Base-by-base conservation (phyloP, 2,329 filamentous ascomycete genomes). In the Ophiostoma sp. region DNA sequence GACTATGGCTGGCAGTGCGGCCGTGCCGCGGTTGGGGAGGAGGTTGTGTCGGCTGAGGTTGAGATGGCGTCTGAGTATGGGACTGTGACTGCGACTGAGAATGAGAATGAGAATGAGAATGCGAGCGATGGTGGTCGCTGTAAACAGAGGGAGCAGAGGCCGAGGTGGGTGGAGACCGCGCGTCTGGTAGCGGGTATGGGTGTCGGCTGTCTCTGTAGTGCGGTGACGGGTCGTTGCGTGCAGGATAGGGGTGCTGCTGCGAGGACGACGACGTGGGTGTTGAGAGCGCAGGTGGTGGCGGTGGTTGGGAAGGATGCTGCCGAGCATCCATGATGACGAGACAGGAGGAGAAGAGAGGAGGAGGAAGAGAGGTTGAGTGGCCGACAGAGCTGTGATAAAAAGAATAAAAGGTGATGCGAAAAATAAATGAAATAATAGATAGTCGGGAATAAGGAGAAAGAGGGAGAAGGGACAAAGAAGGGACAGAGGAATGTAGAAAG, bases 251-350 rank as follows among this genome's bases (percentile, higher is more conserved):
- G 57, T 75, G 77, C 31, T 77, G 77, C 10, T 62, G 39, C 5
- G 70, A 39, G 8, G 71, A 41, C 7, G 71, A 64, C 20, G 71
- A 67, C 8, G 71, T 64, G 20, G 69, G 36, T 0, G 69, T 67
- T 48, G 67, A 67, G 36, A 69, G 15, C 68, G 69, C 67, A 66
- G 72, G 71, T 52, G 69, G 71, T 66, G 71, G 71, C 64, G 70
- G 71, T 67, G 70, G 71, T 67, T 67, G 75, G 74, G 68, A 76
- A 76, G 69, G 76, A 76, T 68, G 77, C 64, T 77, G 78, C 75
- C 78, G 75, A 73, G 77, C 74, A 73, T 79, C 78, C 80, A 81
- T 79, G 72, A 81, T 79, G 72, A 48, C 36, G 66, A 15, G 66
- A 23, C 23, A 6, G 27, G 27, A 31, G 27, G 27, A 67, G 31